A percentile compares a stretch with the other conserved stretches of the same genome.
These are phyloP conservation scores for Akanthomyces muscarius DNA, from an alignment of 2,329 filamentous ascomycete genomes.

Conservation along the genomic window DNA sequence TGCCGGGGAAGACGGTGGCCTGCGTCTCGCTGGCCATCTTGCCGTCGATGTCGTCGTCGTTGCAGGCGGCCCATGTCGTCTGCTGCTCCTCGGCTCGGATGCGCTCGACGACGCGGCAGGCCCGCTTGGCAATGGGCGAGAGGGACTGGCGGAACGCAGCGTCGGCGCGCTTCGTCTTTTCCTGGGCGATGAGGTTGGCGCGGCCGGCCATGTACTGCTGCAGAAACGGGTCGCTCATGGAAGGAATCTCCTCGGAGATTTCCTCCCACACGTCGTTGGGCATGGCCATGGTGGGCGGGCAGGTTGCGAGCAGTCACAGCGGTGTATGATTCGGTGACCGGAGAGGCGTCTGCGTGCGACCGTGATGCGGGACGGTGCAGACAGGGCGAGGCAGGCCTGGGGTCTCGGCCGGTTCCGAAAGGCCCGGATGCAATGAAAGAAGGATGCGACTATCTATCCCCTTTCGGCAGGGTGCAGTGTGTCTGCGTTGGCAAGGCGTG, in stretches of 20 bases:
- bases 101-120: constrained; percentile 72
- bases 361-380: not conserved
- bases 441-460: not conserved
- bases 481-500: not conserved
- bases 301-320: not conserved
- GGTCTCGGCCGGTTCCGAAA: constrained; percentile 13
- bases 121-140: constrained; percentile 72
- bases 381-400: not conserved
- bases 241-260: constrained; percentile 52
- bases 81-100: constrained; percentile 75
- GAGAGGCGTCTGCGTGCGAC: not conserved
- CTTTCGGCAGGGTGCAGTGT: not conserved
- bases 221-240: constrained; percentile 67
- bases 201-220: constrained; percentile 77
- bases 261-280: constrained; percentile 58
- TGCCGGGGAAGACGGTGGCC: constrained; percentile 73
- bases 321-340: not conserved
- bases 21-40: constrained; percentile 58
- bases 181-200: constrained; percentile 70
- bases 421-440: not conserved
- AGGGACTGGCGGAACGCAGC: constrained; percentile 66
- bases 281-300: constrained; percentile 33
- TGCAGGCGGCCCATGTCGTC: constrained; percentile 65
- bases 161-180: constrained; percentile 77
- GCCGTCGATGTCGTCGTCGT: constrained; percentile 62